A percentile compares a stretch with the other conserved stretches of the same genome.
Evolutionary conservation across 2,329 filamentous ascomycete genomes (phyloP).

Genomic region (Coniochaeta sp.): DNA sequence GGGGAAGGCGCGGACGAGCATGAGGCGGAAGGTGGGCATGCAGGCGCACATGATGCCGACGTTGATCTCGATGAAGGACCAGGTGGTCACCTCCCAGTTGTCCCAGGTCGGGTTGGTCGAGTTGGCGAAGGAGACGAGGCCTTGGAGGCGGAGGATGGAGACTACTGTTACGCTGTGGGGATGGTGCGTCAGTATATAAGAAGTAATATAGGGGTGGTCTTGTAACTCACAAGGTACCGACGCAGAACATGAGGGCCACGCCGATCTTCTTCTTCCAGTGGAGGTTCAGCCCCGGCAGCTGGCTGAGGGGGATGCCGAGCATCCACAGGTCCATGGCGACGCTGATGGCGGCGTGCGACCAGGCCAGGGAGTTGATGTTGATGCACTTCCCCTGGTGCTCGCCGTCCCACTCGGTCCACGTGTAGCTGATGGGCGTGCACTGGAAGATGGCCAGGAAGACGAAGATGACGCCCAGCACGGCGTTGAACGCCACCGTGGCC

Average conservation of each 20-base stretch:
- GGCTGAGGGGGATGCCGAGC: constrained; percentile 31
- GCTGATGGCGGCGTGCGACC: constrained; percentile 33
- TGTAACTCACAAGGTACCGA: constrained; percentile 29
- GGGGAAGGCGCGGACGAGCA: constrained; percentile 20
- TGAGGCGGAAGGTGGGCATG: constrained; percentile 20
- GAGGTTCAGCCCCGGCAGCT: constrained; percentile 25
- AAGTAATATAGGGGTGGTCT: neutral
- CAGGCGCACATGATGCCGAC: constrained; percentile 25
- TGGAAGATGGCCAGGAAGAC: constrained; percentile 26
- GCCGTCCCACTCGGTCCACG: constrained; percentile 35
- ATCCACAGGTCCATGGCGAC: constrained; percentile 36
- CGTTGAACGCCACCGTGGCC: constrained; percentile 25
- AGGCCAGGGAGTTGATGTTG: constrained; percentile 30
- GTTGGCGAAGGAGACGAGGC: constrained; percentile 20
- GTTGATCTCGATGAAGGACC: constrained; percentile 24
- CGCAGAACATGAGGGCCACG: constrained; percentile 33
- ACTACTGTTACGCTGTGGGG: constrained; percentile 21
- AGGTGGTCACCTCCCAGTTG: constrained; percentile 17
- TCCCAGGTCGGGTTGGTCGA: constrained; percentile 22
- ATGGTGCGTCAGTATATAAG: neutral
- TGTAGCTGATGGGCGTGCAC: constrained; percentile 30
- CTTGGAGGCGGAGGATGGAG: constrained; percentile 20
- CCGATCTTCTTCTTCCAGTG: constrained; percentile 35
- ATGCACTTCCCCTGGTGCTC: constrained; percentile 31
- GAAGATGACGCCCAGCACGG: constrained; percentile 22